Conservation (phyloP, 1,139 yeast species). For the Groenewaldozyma auringiensis region DNA sequence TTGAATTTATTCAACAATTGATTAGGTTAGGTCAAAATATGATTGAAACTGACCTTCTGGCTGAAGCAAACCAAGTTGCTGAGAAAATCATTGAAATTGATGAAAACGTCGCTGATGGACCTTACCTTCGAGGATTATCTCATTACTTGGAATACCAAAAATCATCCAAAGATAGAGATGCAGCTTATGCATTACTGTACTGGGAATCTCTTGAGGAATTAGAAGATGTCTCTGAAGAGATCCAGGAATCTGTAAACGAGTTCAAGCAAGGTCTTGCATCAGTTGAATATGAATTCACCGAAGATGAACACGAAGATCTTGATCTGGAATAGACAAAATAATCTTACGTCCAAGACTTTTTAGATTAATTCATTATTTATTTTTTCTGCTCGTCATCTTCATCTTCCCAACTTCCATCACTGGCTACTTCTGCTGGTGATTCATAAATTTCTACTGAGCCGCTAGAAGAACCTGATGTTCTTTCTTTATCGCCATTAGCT, state of each 20-base stretch:
- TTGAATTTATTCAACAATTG: constrained; percentile 58
- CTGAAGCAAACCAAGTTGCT: constrained; percentile 54
- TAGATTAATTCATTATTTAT: no score
- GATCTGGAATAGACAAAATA: background rate
- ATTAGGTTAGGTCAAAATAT: constrained; percentile 52
- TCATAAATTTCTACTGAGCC: constrained; percentile 11
- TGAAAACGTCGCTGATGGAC: constrained; percentile 72
- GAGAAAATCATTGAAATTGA: constrained; percentile 63
- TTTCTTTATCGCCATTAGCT: background rate
- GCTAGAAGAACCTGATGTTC: background rate
- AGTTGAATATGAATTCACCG: constrained; percentile 2
- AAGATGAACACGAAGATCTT: background rate
- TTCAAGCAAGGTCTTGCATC: background rate
- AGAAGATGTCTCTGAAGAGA: background rate
- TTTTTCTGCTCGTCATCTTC: constrained; percentile 29
- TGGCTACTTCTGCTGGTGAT: constrained; percentile 20
- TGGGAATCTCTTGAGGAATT: constrained; percentile 25
- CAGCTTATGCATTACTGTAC: constrained; percentile 43
- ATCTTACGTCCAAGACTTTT: background rate
- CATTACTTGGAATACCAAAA: constrained; percentile 40
- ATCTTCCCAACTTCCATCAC: constrained; percentile 20
- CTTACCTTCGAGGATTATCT: constrained; percentile 76
- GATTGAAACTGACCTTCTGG: constrained; percentile 68
- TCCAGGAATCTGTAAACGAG: background rate
- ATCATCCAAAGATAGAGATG: constrained; percentile 23